Conservation (phyloP, 768 basidiomycete genomes). For the Suillus lakei region DNA sequence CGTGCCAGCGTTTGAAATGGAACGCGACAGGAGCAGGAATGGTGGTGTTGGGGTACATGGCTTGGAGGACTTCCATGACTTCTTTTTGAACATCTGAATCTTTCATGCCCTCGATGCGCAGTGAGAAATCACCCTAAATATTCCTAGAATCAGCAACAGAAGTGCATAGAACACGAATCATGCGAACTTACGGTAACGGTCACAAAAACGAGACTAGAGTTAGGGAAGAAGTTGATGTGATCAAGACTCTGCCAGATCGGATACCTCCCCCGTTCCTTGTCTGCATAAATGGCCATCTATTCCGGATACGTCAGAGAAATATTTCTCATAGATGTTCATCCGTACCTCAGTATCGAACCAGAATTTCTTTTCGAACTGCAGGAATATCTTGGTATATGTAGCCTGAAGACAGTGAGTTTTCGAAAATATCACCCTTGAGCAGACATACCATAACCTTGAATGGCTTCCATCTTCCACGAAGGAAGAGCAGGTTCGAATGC, state of each 20-base stretch:
- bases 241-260: slow-evolving; percentile 74
- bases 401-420: slow-evolving; percentile 33
- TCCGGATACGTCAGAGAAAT: not conserved
- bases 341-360: slow-evolving; percentile 55
- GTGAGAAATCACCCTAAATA: slow-evolving; percentile 60
- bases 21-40: slow-evolving; percentile 63
- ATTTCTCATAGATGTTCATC: not conserved
- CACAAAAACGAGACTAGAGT: slow-evolving; percentile 51
- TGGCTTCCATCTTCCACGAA: slow-evolving; percentile 66
- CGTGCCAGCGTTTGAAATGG: slow-evolving; percentile 58
- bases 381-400: slow-evolving; percentile 71
- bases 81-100: slow-evolving; percentile 53
- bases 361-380: slow-evolving; percentile 65
- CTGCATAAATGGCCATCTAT: slow-evolving; percentile 57
- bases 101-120: slow-evolving; percentile 59
- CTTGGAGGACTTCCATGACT: slow-evolving; percentile 57
- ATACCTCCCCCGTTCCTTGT: slow-evolving; percentile 60
- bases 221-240: slow-evolving; percentile 59
- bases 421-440: not conserved
- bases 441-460: slow-evolving; percentile 57
- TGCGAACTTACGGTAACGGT: slow-evolving; percentile 29
- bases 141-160: not conserved
- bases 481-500: slow-evolving; percentile 59
- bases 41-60: slow-evolving; percentile 60
- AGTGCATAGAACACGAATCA: not conserved